A percentile compares a stretch with the other conserved stretches of the same genome.
Conservation (phyloP, 2,329 filamentous ascomycete genomes). For the Biscogniauxia sp. region DNA sequence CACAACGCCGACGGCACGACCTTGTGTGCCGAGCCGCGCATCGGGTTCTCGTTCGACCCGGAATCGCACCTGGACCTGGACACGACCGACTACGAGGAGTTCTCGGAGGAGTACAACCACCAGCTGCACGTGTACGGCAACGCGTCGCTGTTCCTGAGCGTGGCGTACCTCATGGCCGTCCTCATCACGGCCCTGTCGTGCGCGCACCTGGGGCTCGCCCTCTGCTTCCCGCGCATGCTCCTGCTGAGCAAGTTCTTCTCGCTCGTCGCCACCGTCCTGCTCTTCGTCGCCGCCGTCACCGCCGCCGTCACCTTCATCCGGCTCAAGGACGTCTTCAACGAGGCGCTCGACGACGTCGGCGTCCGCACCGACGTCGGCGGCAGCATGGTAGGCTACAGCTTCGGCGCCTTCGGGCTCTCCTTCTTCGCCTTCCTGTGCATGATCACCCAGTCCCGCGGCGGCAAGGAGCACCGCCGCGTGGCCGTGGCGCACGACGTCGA, state of each 20-base stretch:
- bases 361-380: slow-evolving; percentile 22
- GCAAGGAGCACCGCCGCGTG: neutral
- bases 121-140: slow-evolving; percentile 28
- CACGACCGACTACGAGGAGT: slow-evolving; percentile 21
- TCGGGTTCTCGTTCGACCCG: slow-evolving; percentile 34
- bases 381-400: slow-evolving; percentile 27
- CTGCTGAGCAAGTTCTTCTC: slow-evolving; percentile 19
- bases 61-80: slow-evolving; percentile 31
- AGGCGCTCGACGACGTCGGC: slow-evolving; percentile 23
- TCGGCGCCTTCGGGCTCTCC: slow-evolving; percentile 25
- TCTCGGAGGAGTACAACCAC: slow-evolving; percentile 18
- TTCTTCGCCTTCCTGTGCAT: slow-evolving; percentile 15
- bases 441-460: neutral
- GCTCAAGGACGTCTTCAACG: slow-evolving; percentile 27
- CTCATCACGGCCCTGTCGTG: slow-evolving; percentile 23
- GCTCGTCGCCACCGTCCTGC: slow-evolving; percentile 23
- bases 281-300: slow-evolving; percentile 28
- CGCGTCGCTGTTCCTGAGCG: slow-evolving; percentile 28
- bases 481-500: too few species aligned
- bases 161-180: slow-evolving; percentile 30
- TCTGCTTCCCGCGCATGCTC: slow-evolving; percentile 14
- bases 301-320: slow-evolving; percentile 25
- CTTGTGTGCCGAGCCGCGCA: slow-evolving; percentile 26
- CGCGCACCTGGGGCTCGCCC: slow-evolving; percentile 19
- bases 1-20: slow-evolving; percentile 18